A percentile compares a stretch with the other conserved stretches of the same genome.
Conservation (phyloP, 2,329 filamentous ascomycete species). For the Knufia petricola region DNA sequence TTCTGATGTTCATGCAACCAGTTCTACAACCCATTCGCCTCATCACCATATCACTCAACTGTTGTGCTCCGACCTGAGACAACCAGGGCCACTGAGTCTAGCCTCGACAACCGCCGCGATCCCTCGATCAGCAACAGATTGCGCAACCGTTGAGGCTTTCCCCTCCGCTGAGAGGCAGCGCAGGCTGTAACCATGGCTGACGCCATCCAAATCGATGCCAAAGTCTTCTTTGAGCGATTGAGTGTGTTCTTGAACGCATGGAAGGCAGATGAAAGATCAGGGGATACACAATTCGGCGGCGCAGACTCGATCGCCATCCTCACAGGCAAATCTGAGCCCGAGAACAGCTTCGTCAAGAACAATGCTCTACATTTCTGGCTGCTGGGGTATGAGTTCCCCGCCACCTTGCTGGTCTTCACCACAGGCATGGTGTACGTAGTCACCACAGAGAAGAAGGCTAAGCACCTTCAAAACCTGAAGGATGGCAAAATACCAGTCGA, state of each 20-base stretch:
- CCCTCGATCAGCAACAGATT: not conserved
- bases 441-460: constrained; percentile 95
- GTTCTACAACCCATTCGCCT: not conserved
- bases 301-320: constrained; percentile 77
- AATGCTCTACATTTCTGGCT: constrained; percentile 98
- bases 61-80: not conserved
- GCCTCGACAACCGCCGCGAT: not conserved
- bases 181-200: constrained; percentile 46
- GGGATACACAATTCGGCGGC: constrained; percentile 66
- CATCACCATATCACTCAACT: not conserved
- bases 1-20: not conserved
- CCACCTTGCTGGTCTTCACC: constrained; percentile 87
- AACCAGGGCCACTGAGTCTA: not conserved
- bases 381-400: constrained; percentile 95
- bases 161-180: constrained; percentile 8
- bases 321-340: constrained; percentile 83
- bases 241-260: constrained; percentile 79
- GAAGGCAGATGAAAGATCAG: constrained; percentile 89
- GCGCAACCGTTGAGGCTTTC: not conserved
- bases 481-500: constrained; percentile 88
- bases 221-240: constrained; percentile 86
- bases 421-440: constrained; percentile 80
- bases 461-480: constrained; percentile 85
- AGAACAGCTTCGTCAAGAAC: constrained; percentile 84
- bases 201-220: constrained; percentile 92